Percentiles rank a stretch among this genome's conserved stretches.
Evolutionary conservation across 75 land plant genomes (phyloP).

Genomic region (Sequoiadendron giganteum): DNA sequence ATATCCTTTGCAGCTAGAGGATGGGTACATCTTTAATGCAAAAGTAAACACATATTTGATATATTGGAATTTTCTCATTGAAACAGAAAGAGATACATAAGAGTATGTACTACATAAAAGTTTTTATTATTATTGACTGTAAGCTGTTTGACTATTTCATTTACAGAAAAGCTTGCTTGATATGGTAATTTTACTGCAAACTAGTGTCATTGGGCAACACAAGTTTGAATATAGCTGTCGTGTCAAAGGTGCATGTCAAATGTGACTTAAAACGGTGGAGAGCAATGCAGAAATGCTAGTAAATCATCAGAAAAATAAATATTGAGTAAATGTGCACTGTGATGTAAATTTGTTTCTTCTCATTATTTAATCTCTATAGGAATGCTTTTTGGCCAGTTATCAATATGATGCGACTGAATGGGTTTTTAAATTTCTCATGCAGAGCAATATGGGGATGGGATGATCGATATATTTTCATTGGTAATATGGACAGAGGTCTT

Average conservation of each 20-base stretch:
- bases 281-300: not conserved
- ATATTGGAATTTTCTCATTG: not conserved
- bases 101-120: not conserved
- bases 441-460: conserved; percentile 94
- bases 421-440: not conserved
- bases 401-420: not conserved
- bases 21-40: not conserved
- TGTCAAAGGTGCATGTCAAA: not conserved
- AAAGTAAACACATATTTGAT: not conserved
- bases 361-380: not conserved
- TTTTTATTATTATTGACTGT: not conserved
- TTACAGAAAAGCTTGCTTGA: not conserved
- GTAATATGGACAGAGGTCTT: conserved; percentile 65
- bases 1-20: too few species aligned
- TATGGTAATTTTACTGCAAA: not conserved
- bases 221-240: not conserved
- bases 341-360: not conserved
- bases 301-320: not conserved
- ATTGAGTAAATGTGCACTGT: not conserved
- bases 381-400: not conserved
- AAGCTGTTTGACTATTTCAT: not conserved
- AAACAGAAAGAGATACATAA: not conserved
- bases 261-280: not conserved
- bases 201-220: not conserved
- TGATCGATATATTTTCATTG: conserved; percentile 60